Conservation (phyloP, 164 flowering plant genomes). For the Magnolia officinalis region DNA sequence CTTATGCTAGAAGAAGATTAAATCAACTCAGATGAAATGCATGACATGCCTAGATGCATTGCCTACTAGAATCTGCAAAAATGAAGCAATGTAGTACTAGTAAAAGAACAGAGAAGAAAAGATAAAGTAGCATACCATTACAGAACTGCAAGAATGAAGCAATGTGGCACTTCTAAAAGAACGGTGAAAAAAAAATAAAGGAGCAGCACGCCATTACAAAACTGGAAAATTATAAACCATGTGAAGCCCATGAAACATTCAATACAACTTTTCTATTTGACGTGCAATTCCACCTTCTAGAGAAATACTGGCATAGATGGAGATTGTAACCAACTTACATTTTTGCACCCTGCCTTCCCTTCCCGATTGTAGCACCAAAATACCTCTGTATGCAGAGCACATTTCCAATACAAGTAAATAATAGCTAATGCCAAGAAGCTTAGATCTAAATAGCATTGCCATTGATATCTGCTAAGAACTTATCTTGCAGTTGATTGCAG, state of each 20-base stretch:
- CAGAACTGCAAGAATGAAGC: no score
- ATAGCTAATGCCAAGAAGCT: background rate
- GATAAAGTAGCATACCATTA: background rate
- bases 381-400: conserved; percentile 48
- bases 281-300: background rate
- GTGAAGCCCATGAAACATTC: background rate
- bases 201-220: no score
- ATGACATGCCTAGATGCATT: no score
- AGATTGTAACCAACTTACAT: conserved; percentile 50
- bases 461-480: background rate
- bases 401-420: background rate
- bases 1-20: no score
- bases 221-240: background rate
- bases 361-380: conserved; percentile 93
- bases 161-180: no score
- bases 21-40: no score
- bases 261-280: no score
- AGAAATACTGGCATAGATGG: background rate
- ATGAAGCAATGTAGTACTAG: no score
- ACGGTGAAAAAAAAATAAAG: no score
- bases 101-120: no score
- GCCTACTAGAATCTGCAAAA: no score
- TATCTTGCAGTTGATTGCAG: background rate
- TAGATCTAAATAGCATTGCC: background rate
- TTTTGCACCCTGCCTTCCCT: conserved; percentile 94